A percentile compares a stretch with the other conserved stretches of the same genome.
Conservation (phyloP, 371 early-diverging fungal genomes). For the Blakeslea trispora region DNA sequence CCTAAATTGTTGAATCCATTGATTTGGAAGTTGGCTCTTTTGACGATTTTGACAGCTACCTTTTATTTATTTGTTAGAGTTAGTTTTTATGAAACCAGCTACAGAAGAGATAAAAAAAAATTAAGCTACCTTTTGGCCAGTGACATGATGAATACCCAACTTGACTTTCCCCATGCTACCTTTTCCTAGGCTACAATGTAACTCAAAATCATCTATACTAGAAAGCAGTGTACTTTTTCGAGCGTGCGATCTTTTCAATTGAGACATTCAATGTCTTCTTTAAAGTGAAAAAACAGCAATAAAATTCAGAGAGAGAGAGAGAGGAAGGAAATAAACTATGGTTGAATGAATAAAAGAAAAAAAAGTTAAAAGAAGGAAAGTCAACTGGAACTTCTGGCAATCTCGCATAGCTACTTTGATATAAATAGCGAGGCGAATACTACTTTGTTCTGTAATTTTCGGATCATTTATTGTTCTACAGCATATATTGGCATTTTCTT, state of each 20-base stretch:
- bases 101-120: background rate
- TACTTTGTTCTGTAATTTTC: no score
- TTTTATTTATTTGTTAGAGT: background rate
- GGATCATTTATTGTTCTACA: no score
- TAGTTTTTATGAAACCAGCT: no score
- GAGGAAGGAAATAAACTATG: no score
- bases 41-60: conserved; percentile 49
- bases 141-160: conserved; percentile 39
- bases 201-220: conserved; percentile 20
- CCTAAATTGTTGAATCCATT: conserved; percentile 11
- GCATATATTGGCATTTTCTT: no score
- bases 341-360: no score
- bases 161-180: conserved; percentile 49
- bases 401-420: no score
- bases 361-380: no score
- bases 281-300: no score
- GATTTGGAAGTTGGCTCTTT: conserved; percentile 33
- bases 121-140: conserved; percentile 40
- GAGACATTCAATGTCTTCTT: conserved; percentile 10
- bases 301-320: no score
- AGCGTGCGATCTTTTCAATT: background rate
- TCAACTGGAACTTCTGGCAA: no score
- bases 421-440: no score
- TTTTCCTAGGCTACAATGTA: conserved; percentile 29
- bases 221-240: conserved; percentile 8